Evolutionary conservation across 768 basidiomycete species (phyloP), one percentile per base, ranked within the genome.

Genomic region (Phylloporus arenicola): DNA sequence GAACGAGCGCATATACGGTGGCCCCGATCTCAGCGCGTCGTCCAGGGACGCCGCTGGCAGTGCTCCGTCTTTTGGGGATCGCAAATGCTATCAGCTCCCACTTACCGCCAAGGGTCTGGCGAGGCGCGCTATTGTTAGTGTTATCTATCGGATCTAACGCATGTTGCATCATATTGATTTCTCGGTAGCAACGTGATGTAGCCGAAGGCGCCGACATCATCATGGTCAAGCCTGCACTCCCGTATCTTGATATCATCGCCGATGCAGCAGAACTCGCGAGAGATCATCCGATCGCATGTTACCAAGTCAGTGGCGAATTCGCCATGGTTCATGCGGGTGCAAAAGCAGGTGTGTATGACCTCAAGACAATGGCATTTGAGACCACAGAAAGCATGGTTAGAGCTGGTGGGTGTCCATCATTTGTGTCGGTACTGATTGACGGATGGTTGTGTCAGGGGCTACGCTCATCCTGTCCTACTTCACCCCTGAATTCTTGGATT

Each of bases 1-100:
- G 77, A 58, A 43, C 2, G 10, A 17, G 7, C 34, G 31, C 43
- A 50, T 31, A 52, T n/a, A 47, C 17, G 10, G 13, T 45, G n/a
- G 45, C 8, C 7, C 16, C 27, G 6, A 24, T 46, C 40, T 40
- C 30, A 45, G 11, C 22, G 45, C 39, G 5, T 38, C 30, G 3
- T 12, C 22, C 59, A 95, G 94, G 60, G 96, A 98, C 56, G 94
- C 95, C n/a, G 96, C 96, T 5, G 93, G 95, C 2, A 95, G 90
- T 60, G 92, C 90, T 1, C 94, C 95, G 1, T 82, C 88, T 12
- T 97, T 96, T 51, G 96, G 96, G 5, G 79, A 98, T 71, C 80
- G 96, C 45, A 98, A 97, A 70, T 99, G 96, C 71, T 99, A 99
- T 68, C 96, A 99, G 66, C 83, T 99, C 2, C 96, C 96, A 4